Percentiles rank a stretch among this genome's conserved stretches.
These are phyloP conservation scores for Colletotrichum sp. DNA, from an alignment of 2,329 filamentous ascomycete species.

Conservation along the genomic window DNA sequence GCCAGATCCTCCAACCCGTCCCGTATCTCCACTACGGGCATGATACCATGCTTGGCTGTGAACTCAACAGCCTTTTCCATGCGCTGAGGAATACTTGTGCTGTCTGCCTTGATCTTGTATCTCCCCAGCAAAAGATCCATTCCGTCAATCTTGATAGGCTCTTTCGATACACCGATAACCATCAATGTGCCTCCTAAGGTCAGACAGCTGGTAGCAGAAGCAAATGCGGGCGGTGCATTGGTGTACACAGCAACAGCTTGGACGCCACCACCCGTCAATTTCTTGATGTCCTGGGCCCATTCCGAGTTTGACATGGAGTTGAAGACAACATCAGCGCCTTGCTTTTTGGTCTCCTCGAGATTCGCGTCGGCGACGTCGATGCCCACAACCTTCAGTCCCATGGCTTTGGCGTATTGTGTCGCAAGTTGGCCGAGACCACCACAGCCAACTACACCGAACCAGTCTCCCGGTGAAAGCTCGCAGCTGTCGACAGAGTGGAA, in stretches of 20 bases:
- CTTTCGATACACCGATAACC: conserved; percentile 44
- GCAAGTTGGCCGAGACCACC: conserved; percentile 51
- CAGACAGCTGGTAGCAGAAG: conserved; percentile 37
- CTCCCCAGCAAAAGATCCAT: conserved; percentile 43
- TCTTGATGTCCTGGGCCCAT: conserved; percentile 43
- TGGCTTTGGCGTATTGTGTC: conserved; percentile 50
- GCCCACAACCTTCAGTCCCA: conserved; percentile 45
- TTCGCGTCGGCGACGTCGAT: conserved; percentile 49
- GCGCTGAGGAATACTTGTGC: conserved; percentile 44
- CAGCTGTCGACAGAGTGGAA: conserved; percentile 43
- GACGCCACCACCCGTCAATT: conserved; percentile 42
- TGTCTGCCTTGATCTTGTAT: conserved; percentile 45
- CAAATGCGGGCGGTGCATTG: conserved; percentile 39
- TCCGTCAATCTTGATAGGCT: conserved; percentile 37
- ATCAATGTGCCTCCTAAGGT: conserved; percentile 43
- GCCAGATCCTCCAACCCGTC: conserved; percentile 41
- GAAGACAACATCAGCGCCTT: conserved; percentile 46
- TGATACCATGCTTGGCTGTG: conserved; percentile 43
- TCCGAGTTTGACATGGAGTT: conserved; percentile 43
- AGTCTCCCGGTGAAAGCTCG: conserved; percentile 37
- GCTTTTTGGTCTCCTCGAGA: conserved; percentile 39
- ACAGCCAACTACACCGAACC: conserved; percentile 47
- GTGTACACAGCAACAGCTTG: conserved; percentile 47
- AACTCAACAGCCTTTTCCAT: conserved; percentile 49
- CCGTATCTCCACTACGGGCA: conserved; percentile 41